A percentile compares a stretch with the other conserved stretches of the same genome.
These are phyloP conservation scores for Aspergillus homomorphus DNA, from an alignment of 495 filamentous ascomycete genomes.

Conservation along the genomic window DNA sequence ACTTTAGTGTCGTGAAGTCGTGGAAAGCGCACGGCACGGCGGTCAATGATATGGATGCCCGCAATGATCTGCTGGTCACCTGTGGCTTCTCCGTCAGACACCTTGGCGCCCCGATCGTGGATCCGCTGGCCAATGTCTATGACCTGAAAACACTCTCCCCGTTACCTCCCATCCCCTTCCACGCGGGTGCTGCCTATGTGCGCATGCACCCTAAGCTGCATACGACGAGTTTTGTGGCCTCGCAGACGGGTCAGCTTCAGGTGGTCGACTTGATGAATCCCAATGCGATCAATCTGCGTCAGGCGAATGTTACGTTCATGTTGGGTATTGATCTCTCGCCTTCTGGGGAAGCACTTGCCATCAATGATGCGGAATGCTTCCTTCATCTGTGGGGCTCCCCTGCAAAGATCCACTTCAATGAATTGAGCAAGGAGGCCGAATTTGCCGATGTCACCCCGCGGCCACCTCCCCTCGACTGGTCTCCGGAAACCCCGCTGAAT, in stretches of 20 bases:
- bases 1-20: conserved; percentile 71
- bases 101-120: conserved; percentile 63
- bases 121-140: conserved; percentile 90
- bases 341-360: conserved; percentile 81
- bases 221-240: conserved; percentile 87
- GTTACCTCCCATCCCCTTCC: conserved; percentile 87
- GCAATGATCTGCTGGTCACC: conserved; percentile 85
- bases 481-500: conserved; percentile 75
- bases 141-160: conserved; percentile 83
- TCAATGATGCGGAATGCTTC: conserved; percentile 73
- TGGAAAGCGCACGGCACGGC: conserved; percentile 84
- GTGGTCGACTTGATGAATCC: conserved; percentile 94
- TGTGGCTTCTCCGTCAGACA: conserved; percentile 86
- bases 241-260: conserved; percentile 86
- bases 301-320: conserved; percentile 74
- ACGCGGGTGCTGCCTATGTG: conserved; percentile 85
- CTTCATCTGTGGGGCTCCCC: conserved; percentile 92
- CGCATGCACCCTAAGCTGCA: conserved; percentile 93
- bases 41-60: conserved; percentile 94
- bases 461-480: conserved; percentile 59
- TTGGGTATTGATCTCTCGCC: conserved; percentile 78
- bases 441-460: conserved; percentile 62
- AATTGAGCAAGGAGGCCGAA: conserved; percentile 74
- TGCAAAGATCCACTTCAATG: conserved; percentile 83
- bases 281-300: conserved; percentile 83